Base-by-base conservation (phyloP, 176 grass and related monocot species). In the Lolium multiflorum region DNA sequence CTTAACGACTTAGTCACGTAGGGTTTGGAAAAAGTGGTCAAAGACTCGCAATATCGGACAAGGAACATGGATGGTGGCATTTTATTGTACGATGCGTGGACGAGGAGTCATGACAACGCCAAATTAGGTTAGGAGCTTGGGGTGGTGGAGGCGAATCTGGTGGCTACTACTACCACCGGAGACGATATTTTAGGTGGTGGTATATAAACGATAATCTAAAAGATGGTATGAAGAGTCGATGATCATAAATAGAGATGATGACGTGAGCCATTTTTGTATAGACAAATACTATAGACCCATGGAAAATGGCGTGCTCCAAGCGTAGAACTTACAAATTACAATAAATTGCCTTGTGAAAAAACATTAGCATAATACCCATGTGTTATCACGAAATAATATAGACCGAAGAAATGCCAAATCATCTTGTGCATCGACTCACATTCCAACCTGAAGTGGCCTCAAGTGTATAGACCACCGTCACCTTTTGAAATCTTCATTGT, bases 131-230 rank as follows among this genome's bases (percentile, higher is more conserved):
- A 12, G 38, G 38, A 12, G 1, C 4, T 71, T 44, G 18, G 18
- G 4, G 18, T 7, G 11, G 5, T n/a, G 38, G 38, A 22, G 39
- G 41, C 6, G 5, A 71, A 46, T 71, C 10, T 21, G 18, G 10
- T 0, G 11, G 0, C 0, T 2, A 3, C 31, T 2, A 11, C 11
- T 48, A 49, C 11, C 11, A 4, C 7, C 0, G 1, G 0, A 74
- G 44, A 74, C 3, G 3, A 1, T 46, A 44, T 46, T 18, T n/a
- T 9, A 2, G 69, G 18, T 73, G 70, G 70, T 35, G 31, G 31
- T 35, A 47, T 5, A 39, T 48, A 48, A 24, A 72, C 47, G 41
- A 2, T 72, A 71, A n/a, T 20, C 41, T 22, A 14, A 47, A 21
- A 22, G 63, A 17, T 3, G 1, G 6, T 67, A 6, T 6, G 7